These are phyloP conservation scores for Azolla pinnata DNA, from an alignment of 75 land plant species.

Conservation along the genomic window DNA sequence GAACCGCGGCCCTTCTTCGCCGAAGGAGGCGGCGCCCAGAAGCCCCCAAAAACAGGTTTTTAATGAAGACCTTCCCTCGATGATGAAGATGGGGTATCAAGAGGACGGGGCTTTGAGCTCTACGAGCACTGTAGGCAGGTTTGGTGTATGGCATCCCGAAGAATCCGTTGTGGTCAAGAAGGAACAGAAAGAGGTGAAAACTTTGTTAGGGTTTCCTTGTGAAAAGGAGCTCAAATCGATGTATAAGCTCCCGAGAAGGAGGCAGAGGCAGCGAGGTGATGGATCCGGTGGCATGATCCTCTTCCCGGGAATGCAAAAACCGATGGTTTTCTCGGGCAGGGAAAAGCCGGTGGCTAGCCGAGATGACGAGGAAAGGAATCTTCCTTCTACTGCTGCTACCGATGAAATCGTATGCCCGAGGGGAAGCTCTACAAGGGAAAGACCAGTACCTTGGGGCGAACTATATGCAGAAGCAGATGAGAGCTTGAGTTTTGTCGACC, in stretches of 20 bases:
- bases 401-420: conserved; percentile 14
- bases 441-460: background rate
- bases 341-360: conserved; percentile 10
- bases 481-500: conserved; percentile 13
- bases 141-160: conserved; percentile 28
- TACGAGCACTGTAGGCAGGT: conserved; percentile 16
- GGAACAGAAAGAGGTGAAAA: too few relatives aligned
- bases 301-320: conserved; percentile 5
- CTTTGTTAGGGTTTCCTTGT: background rate
- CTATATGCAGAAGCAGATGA: conserved; percentile 2
- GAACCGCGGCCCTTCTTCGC: too few relatives aligned
- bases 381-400: background rate
- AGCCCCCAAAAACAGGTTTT: too few relatives aligned
- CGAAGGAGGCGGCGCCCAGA: too few relatives aligned
- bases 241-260: conserved; percentile 17
- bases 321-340: conserved; percentile 11
- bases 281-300: conserved; percentile 24
- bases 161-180: conserved; percentile 23
- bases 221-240: conserved; percentile 19
- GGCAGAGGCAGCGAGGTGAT: conserved; percentile 16
- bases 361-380: background rate
- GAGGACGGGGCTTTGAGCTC: conserved; percentile 1
- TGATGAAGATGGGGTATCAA: too few relatives aligned
- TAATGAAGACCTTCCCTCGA: too few relatives aligned
- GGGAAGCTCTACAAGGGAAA: background rate